Conservation (phyloP, 208 protist genomes). For the Leishmania gerbilli region DNA sequence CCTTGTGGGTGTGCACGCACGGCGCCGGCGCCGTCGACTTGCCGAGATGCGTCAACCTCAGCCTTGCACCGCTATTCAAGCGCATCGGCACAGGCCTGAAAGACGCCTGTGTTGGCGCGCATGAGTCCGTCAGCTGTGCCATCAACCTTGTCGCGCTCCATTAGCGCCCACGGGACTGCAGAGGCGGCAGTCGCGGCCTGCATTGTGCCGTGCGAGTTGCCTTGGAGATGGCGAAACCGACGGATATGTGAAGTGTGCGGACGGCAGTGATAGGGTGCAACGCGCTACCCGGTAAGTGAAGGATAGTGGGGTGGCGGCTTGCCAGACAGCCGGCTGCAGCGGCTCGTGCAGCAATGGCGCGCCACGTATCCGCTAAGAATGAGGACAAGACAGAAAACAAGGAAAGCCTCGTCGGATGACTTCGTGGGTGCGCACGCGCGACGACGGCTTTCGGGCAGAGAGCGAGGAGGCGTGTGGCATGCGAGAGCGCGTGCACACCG, state of each 20-base stretch:
- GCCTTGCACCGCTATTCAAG: conserved; percentile 11
- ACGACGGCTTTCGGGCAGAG: background rate
- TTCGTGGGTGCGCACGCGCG: background rate
- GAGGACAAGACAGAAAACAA: background rate
- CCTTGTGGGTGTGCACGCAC: conserved; percentile 55
- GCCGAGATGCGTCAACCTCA: conserved; percentile 8
- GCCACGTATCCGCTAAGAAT: background rate
- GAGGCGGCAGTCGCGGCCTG: conserved; percentile 1
- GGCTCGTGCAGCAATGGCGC: background rate
- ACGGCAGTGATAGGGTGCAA: background rate
- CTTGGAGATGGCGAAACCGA: background rate
- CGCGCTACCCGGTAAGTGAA: background rate
- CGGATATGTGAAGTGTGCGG: background rate
- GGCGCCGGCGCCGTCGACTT: conserved; percentile 10
- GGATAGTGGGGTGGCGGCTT: background rate
- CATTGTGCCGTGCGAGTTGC: conserved; percentile 5
- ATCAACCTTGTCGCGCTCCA: conserved; percentile 26
- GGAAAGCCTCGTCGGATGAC: background rate
- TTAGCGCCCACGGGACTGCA: background rate
- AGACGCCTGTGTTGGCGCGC: conserved; percentile 26
- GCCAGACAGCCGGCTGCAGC: background rate
- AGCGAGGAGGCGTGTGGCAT: background rate
- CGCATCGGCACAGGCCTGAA: conserved; percentile 36
- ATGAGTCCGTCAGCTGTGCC: conserved; percentile 30
- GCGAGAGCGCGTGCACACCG: background rate